A percentile compares a stretch with the other conserved stretches of the same genome.
These are phyloP conservation scores for Phytophthora nicotianae DNA, from an alignment of 352 stramenopile species.

Conservation along the genomic window DNA sequence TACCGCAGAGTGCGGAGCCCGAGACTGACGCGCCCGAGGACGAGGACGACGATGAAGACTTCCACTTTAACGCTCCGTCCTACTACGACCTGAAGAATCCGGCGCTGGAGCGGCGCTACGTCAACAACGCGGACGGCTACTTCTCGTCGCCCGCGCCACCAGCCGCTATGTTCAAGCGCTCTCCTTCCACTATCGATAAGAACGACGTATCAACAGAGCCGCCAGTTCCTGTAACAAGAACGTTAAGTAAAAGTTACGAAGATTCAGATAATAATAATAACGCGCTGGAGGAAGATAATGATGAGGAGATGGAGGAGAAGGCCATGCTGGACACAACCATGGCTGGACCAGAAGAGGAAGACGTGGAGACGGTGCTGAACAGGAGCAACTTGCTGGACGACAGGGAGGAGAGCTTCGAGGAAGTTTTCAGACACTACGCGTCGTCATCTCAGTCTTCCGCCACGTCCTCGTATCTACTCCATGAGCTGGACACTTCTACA, in stretches of 20 bases:
- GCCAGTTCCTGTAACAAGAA: conserved; percentile 1
- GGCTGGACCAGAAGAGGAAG: conserved; percentile 24
- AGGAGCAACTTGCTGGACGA: conserved; percentile 46
- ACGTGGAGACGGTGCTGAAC: conserved; percentile 33
- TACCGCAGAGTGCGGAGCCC: conserved; percentile 34
- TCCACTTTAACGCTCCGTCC: conserved; percentile 77
- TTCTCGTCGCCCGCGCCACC: conserved; percentile 53
- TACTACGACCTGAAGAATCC: conserved; percentile 87
- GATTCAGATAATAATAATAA: conserved; percentile 23
- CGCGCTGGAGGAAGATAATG: conserved; percentile 28
- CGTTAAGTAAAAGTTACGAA: conserved; percentile 10
- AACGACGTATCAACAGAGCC: conserved; percentile 10
- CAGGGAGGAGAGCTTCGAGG: conserved; percentile 54
- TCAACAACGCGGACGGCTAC: conserved; percentile 88
- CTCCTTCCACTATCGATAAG: conserved; percentile 11
- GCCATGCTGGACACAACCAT: conserved; percentile 51
- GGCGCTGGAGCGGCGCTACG: conserved; percentile 69
- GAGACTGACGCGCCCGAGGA: conserved; percentile 32
- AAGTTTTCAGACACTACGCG: conserved; percentile 63
- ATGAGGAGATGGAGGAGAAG: conserved; percentile 57
- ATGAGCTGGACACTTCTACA: conserved; percentile 46
- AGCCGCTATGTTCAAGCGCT: conserved; percentile 13
- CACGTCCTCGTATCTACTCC: conserved; percentile 48
- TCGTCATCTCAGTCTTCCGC: conserved; percentile 57
- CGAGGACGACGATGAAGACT: conserved; percentile 64